These are phyloP conservation scores for Eucalyptus regnans DNA, from an alignment of 345 rosid species.

Conservation along the genomic window DNA sequence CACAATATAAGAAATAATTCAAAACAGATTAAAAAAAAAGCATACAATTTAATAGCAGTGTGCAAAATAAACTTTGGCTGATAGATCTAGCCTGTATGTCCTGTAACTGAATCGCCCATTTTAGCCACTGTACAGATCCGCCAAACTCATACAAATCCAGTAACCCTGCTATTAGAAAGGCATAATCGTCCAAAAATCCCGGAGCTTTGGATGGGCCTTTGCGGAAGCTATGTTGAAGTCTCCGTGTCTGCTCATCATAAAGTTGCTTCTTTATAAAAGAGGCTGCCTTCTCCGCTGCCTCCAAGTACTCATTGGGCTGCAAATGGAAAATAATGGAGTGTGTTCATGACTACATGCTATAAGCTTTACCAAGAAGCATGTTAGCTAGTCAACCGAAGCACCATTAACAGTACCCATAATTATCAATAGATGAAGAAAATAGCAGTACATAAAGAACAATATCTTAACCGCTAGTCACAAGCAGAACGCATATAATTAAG, in stretches of 20 bases:
- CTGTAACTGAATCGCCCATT: slow-evolving; percentile 82
- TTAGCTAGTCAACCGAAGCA: not conserved
- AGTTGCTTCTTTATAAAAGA: slow-evolving; percentile 55
- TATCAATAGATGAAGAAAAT: not conserved
- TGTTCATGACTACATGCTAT: not conserved
- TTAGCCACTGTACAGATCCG: slow-evolving; percentile 48
- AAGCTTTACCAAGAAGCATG: not conserved
- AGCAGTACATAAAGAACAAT: not conserved
- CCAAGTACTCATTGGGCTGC: slow-evolving; percentile 78
- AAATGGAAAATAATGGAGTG: not conserved
- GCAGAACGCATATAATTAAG: not conserved
- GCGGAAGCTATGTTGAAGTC: slow-evolving; percentile 73
- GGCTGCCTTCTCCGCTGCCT: slow-evolving; percentile 80
- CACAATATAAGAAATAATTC: not conserved
- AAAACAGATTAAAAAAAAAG: not conserved
- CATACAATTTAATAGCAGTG: not conserved
- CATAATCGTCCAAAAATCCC: slow-evolving; percentile 90
- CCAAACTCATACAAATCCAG: slow-evolving; percentile 82
- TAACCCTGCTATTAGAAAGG: slow-evolving; percentile 76
- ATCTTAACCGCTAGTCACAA: not conserved
- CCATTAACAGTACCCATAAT: not conserved
- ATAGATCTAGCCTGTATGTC: slow-evolving; percentile 48
- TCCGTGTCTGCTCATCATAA: slow-evolving; percentile 43
- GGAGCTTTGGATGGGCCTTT: slow-evolving; percentile 93
- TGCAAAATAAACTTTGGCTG: not conserved